phyloP scores from a whole-genome alignment of 2,329 filamentous ascomycete species.

The Blastomyces percursus region DNA sequence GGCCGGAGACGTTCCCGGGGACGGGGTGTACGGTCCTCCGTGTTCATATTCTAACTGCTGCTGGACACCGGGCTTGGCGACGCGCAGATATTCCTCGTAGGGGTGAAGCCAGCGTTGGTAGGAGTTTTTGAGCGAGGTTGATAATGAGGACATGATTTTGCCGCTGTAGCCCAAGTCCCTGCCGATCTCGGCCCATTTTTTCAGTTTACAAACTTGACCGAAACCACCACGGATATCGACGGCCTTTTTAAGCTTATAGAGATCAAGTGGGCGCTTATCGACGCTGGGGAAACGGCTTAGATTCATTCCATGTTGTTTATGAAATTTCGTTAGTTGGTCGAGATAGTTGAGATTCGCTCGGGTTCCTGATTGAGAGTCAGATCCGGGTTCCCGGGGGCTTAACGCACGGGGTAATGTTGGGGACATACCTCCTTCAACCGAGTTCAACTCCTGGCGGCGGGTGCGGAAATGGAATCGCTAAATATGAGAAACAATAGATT shows the following conservation, averaged over 20 bases:
- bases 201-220: conserved; percentile 89
- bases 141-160: conserved; percentile 98
- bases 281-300: conserved; percentile 91
- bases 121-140: conserved; percentile 95
- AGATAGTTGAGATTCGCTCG: conserved; percentile 93
- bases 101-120: conserved; percentile 95
- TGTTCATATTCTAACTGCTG: conserved; percentile 90
- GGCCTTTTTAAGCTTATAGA: conserved; percentile 93
- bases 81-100: conserved; percentile 85
- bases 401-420: conserved; percentile 26
- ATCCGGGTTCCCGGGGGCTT: conserved; percentile 15
- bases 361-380: conserved; percentile 54
- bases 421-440: conserved; percentile 80
- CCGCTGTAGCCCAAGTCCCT: conserved; percentile 94
- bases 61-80: conserved; percentile 92
- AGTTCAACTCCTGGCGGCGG: conserved; percentile 91
- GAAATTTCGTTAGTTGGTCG: conserved; percentile 88
- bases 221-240: conserved; percentile 92
- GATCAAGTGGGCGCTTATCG: conserved; percentile 89
- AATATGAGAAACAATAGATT: conserved; percentile 2
- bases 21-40: conserved; percentile 76
- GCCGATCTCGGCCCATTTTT: conserved; percentile 99
- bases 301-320: conserved; percentile 91
- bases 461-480: conserved; percentile 96
- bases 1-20: conserved; percentile 63